Evolutionary conservation across 345 rosid species (phyloP), one percentile per base, ranked within the genome.

Genomic region (Cochlearia excelsa): DNA sequence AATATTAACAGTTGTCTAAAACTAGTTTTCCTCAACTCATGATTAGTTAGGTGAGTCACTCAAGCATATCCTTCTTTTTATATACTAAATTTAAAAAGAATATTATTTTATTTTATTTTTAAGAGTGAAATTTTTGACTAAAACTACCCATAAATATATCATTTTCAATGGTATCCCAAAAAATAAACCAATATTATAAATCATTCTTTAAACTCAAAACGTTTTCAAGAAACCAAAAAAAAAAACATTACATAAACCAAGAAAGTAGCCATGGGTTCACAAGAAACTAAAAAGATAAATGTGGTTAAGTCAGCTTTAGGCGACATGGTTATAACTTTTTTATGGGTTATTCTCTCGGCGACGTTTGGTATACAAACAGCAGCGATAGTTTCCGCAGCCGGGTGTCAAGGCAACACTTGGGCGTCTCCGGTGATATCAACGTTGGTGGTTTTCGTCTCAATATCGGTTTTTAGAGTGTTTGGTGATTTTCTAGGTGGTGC

Each of bases 401-500:
- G 90, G 9, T 66, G 86, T 51, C 66, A 74, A 27, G 69, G 77
- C 10, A 46, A 73, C n/a, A 38, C 71, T 54, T 81, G 90, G 78
- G 83, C 82, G 3, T 68, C 81, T 46, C 2, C 76, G 46, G 64
- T 77, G 59, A 81, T 90, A 39, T 66, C 80, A 49, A 85, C 83
- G 6, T 23, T 64, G n/a, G 65, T 90, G 4, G 65, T 93, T 56
- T 93, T 85, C 31, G 72, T 78, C 51, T 89, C 84, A 59, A 80
- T 87, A 41, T 79, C 82, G 43, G 31, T 82, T 44, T 90, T 90
- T 46, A 70, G 51, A 10, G 59, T 82, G 30, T 79, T 94, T 27
- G 96, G 75, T 34, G 77, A 11, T 0, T 55, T 65, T 39, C 79
- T 94, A 8, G 96, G 99, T 46, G 99, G 99, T 1, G 99, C 99